A percentile compares a stretch with the other conserved stretches of the same genome.
These are phyloP conservation scores for Marchantia polymorpha DNA, from an alignment of 225 moss, liverwort and hornwort species.

Conservation along the genomic window DNA sequence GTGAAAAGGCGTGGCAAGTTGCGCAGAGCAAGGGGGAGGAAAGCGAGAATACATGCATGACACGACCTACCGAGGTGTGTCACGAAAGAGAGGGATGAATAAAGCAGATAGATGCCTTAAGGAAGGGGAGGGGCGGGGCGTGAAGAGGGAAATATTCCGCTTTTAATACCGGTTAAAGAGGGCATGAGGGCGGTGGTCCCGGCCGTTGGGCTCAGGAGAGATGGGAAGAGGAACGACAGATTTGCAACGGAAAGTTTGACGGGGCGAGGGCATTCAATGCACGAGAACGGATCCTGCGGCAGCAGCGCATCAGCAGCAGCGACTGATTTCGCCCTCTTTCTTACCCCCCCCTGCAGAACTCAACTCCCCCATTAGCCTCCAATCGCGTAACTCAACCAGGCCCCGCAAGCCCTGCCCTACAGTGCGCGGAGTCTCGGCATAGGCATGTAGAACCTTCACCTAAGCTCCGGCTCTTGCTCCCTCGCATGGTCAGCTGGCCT, in stretches of 20 bases:
- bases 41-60: background rate
- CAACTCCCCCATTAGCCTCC: background rate
- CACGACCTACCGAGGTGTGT: conserved; percentile 6
- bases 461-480: background rate
- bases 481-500: background rate
- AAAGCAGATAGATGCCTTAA: conserved; percentile 2
- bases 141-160: conserved; percentile 14
- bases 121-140: background rate
- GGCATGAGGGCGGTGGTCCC: conserved; percentile 11
- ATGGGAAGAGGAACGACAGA: conserved; percentile 19
- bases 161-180: conserved; percentile 1
- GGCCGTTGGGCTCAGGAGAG: conserved; percentile 13
- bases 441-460: background rate
- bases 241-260: conserved; percentile 17
- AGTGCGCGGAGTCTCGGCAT: background rate
- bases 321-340: background rate
- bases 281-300: conserved; percentile 5
- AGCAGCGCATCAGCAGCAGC: background rate
- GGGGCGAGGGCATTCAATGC: conserved; percentile 12
- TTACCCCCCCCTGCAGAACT: too few relatives aligned
- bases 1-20: background rate
- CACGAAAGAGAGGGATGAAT: background rate
- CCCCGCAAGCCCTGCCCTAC: too few relatives aligned
- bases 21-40: background rate
- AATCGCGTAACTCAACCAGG: background rate